Conservation (phyloP, 2,329 filamentous ascomycete species). For the Colletotrichum tamarilloi region DNA sequence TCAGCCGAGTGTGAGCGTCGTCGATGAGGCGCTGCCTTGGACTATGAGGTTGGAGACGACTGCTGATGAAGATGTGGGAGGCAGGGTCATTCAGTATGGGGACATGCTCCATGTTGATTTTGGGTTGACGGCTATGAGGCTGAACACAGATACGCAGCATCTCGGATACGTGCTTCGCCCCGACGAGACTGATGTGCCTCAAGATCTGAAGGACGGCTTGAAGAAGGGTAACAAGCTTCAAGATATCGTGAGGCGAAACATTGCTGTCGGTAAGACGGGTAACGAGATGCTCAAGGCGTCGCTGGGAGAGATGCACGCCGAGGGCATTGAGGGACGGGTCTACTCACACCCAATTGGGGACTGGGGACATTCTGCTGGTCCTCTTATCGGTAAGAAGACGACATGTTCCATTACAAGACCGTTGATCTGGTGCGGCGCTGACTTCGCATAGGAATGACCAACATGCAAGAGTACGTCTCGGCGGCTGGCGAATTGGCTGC, state of each 20-base stretch:
- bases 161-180: slow-evolving; percentile 60
- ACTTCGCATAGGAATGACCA: slow-evolving; percentile 56
- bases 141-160: slow-evolving; percentile 64
- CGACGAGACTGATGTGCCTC: slow-evolving; percentile 52
- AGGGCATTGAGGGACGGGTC: slow-evolving; percentile 58
- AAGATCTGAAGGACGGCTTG: slow-evolving; percentile 54
- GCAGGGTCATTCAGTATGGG: slow-evolving; percentile 51
- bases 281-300: slow-evolving; percentile 55
- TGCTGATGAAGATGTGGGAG: slow-evolving; percentile 35
- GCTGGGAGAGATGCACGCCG: slow-evolving; percentile 52
- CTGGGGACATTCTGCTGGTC: slow-evolving; percentile 61
- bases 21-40: slow-evolving; percentile 42
- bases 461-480: slow-evolving; percentile 59
- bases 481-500: slow-evolving; percentile 58
- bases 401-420: neutral
- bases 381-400: slow-evolving; percentile 53
- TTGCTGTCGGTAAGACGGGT: slow-evolving; percentile 56
- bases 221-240: slow-evolving; percentile 59
- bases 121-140: slow-evolving; percentile 57
- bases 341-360: slow-evolving; percentile 63
- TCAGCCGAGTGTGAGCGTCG: slow-evolving; percentile 57
- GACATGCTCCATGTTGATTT: slow-evolving; percentile 63
- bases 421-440: neutral
- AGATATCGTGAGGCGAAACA: slow-evolving; percentile 57
- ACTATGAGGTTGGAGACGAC: neutral